Evolutionary conservation across 148 eudicot genomes (phyloP).

Genomic region (Heliosperma pusillum): DNA sequence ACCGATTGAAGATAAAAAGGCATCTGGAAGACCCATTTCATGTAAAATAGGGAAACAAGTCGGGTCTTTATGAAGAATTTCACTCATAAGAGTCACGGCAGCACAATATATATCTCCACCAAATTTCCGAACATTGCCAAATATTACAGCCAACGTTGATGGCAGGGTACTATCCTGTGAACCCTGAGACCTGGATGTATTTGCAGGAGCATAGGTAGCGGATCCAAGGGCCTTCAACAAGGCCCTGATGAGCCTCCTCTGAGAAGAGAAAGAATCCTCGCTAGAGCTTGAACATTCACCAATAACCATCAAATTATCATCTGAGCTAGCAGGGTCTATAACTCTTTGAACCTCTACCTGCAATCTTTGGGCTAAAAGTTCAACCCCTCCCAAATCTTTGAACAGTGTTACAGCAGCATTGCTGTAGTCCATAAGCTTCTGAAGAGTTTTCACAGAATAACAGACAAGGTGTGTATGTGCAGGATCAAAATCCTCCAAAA

Average conservation of each 20-base stretch:
- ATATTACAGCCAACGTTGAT: conserved; percentile 64
- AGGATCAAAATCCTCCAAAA: conserved; percentile 81
- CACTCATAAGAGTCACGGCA: conserved; percentile 97
- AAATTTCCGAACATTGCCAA: conserved; percentile 66
- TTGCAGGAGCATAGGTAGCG: conserved; percentile 87
- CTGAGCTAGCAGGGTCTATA: conserved; percentile 35
- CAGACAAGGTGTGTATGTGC: conserved; percentile 84
- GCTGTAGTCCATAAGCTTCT: conserved; percentile 98
- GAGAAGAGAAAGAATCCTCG: conserved; percentile 50
- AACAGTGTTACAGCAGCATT: conserved; percentile 94
- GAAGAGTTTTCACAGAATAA: conserved; percentile 89
- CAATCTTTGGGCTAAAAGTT: conserved; percentile 67
- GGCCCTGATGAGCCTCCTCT: conserved; percentile 77
- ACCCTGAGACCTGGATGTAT: conserved; percentile 59
- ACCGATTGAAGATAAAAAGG: conserved; percentile 71
- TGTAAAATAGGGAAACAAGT: conserved; percentile 70
- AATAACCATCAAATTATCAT: conserved; percentile 42
- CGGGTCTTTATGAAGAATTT: conserved; percentile 93
- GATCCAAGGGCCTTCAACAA: conserved; percentile 92
- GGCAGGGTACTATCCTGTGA: conserved; percentile 78
- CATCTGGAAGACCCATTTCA: conserved; percentile 89
- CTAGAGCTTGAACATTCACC: conserved; percentile 41
- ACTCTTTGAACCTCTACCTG: conserved; percentile 86
- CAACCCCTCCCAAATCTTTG: conserved; percentile 92
- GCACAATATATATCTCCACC: conserved; percentile 96